phyloP scores from a whole-genome alignment of 1,139 yeast genomes.

The Sugiyamaella pinicola region DNA sequence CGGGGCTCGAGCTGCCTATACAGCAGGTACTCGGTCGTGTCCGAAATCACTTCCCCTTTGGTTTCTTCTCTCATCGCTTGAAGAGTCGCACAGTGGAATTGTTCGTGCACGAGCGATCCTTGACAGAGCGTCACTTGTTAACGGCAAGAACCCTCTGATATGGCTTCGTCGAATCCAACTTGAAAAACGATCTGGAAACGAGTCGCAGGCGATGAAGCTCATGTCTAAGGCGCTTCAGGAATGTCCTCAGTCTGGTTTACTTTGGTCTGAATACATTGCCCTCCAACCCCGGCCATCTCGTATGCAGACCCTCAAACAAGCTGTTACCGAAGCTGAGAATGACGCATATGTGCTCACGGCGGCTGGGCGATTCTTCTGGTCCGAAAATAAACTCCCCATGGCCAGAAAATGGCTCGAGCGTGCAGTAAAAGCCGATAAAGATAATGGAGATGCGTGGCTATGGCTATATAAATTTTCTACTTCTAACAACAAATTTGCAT shows the following conservation, averaged over 20 bases:
- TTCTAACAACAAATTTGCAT: constrained; percentile 21
- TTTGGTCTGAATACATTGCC: constrained; percentile 66
- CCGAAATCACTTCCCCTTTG: constrained; percentile 55
- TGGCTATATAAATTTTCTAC: constrained; percentile 57
- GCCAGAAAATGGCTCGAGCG: constrained; percentile 79
- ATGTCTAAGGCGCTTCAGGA: constrained; percentile 61
- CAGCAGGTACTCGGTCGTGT: constrained; percentile 53
- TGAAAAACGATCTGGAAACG: constrained; percentile 56
- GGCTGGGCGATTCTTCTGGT: constrained; percentile 72
- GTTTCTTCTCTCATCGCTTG: constrained; percentile 56
- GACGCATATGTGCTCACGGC: constrained; percentile 59
- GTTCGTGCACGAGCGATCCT: constrained; percentile 72
- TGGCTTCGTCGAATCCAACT: constrained; percentile 63
- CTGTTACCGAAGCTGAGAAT: constrained; percentile 67
- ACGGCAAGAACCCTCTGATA: constrained; percentile 53
- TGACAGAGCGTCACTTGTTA: constrained; percentile 64
- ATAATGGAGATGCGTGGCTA: constrained; percentile 77
- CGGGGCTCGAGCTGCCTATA: constrained; percentile 53
- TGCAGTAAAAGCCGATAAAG: constrained; percentile 56
- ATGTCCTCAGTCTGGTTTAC: constrained; percentile 58
- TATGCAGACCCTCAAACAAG: constrained; percentile 69
- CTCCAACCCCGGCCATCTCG: constrained; percentile 54
- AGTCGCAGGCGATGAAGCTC: constrained; percentile 56
- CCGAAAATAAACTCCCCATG: constrained; percentile 62
- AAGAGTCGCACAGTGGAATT: constrained; percentile 48